Evolutionary conservation across 805 yeast species (phyloP).

Genomic region (Priceomyces fermenticarens): DNA sequence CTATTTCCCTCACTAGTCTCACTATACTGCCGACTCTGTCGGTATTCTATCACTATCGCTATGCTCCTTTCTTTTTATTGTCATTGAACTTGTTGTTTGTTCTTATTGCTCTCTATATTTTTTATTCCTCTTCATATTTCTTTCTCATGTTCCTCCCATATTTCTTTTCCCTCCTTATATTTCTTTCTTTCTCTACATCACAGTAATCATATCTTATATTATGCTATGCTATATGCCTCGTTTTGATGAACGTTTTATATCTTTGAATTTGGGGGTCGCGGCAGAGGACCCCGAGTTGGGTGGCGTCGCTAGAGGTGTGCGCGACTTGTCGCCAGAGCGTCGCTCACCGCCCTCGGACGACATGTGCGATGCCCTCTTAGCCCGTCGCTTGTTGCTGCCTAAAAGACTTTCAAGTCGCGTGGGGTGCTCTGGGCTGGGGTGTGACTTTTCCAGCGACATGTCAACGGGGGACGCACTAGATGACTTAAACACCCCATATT

Average conservation of each 20-base stretch:
- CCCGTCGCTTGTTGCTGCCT: conserved; percentile 23
- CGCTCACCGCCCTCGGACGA: conserved; percentile 14
- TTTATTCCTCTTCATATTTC: too few species aligned
- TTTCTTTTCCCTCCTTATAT: too few species aligned
- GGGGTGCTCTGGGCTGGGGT: conserved; percentile 11
- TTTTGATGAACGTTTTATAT: conserved; percentile 17
- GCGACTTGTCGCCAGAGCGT: conserved; percentile 7
- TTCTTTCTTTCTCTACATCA: too few species aligned
- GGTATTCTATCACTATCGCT: too few species aligned
- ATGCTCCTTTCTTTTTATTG: too few species aligned
- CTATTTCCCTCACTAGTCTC: too few species aligned
- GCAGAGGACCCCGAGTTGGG: conserved; percentile 8
- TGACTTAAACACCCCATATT: conserved; percentile 10
- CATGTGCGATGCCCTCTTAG: conserved; percentile 12
- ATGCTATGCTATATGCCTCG: conserved; percentile 6
- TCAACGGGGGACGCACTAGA: conserved; percentile 10
- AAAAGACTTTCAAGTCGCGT: conserved; percentile 25
- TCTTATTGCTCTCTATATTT: too few species aligned
- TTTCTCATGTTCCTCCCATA: too few species aligned
- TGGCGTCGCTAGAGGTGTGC: conserved; percentile 6
- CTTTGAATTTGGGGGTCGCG: conserved; percentile 12
- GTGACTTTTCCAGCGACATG: conserved; percentile 5
- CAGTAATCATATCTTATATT: too few species aligned
- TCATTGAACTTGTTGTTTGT: too few species aligned
- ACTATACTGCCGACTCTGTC: too few species aligned